A percentile compares a stretch with the other conserved stretches of the same genome.
These are phyloP conservation scores for Neurospora tetraspora DNA, from an alignment of 495 filamentous ascomycete species.

Conservation along the genomic window DNA sequence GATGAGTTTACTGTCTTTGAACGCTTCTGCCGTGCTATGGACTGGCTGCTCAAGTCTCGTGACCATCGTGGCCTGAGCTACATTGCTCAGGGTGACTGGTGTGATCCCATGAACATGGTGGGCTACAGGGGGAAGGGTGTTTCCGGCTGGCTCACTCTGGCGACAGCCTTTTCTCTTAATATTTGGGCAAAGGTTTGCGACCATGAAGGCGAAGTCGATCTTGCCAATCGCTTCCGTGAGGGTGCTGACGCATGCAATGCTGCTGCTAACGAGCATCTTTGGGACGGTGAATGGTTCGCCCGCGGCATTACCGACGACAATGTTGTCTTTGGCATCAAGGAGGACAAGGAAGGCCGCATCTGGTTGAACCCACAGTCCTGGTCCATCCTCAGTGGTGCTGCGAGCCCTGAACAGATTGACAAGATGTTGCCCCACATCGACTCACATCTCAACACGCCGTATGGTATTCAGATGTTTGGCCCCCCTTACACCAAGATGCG, in stretches of 20 bases:
- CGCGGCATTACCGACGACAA: constrained; percentile 47
- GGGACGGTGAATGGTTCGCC: constrained; percentile 47
- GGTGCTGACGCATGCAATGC: constrained; percentile 38
- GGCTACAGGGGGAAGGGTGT: constrained; percentile 46
- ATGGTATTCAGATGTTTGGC: constrained; percentile 44
- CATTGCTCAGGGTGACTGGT: constrained; percentile 50
- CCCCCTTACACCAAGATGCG: constrained; percentile 45
- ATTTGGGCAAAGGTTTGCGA: constrained; percentile 43
- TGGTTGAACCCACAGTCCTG: constrained; percentile 49
- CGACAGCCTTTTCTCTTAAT: constrained; percentile 39
- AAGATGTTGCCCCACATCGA: constrained; percentile 41
- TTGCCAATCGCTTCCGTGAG: constrained; percentile 32
- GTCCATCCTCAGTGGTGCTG: constrained; percentile 44
- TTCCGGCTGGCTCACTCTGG: constrained; percentile 47
- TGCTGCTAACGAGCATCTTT: constrained; percentile 42
- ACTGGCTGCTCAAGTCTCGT: constrained; percentile 39
- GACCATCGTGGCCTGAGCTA: constrained; percentile 45
- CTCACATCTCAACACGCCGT: constrained; percentile 40
- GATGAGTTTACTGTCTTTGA: constrained; percentile 41
- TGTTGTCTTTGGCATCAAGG: constrained; percentile 40
- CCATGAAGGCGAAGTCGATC: constrained; percentile 28
- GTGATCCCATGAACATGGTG: constrained; percentile 52
- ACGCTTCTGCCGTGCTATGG: constrained; percentile 43
- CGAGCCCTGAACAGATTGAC: constrained; percentile 28
- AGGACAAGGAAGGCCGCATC: constrained; percentile 42